These are phyloP conservation scores for Ephemerocybe angulata DNA, from an alignment of 768 basidiomycete genomes.

Conservation along the genomic window DNA sequence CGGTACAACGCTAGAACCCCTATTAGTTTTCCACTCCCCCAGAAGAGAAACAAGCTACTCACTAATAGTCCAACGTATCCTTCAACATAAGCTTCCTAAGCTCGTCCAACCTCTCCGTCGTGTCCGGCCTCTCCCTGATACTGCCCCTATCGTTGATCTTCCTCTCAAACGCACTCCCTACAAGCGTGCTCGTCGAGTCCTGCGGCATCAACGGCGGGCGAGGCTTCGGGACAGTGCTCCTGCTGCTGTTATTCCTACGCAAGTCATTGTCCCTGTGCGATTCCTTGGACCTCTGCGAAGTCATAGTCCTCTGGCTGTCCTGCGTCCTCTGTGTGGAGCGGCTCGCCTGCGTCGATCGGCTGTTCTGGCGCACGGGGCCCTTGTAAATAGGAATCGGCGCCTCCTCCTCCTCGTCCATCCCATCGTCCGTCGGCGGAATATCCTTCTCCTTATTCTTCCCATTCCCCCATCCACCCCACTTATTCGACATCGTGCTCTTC, in stretches of 20 bases:
- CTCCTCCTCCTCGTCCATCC: constrained; percentile 30
- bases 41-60: constrained; percentile 35
- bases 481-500: constrained; percentile 42
- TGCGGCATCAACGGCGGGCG: constrained; percentile 40
- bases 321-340: constrained; percentile 27
- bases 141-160: constrained; percentile 65
- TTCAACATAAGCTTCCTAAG: constrained; percentile 64
- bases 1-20: constrained; percentile 56
- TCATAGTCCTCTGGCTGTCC: constrained; percentile 27
- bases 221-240: constrained; percentile 33
- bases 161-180: constrained; percentile 70
- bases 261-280: constrained; percentile 28
- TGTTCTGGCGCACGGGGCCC: constrained; percentile 25
- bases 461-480: constrained; percentile 74
- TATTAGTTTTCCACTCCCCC: too few species aligned
- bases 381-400: constrained; percentile 26
- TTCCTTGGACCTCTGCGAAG: too few species aligned
- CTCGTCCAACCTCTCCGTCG: constrained; percentile 54
- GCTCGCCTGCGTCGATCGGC: constrained; percentile 31
- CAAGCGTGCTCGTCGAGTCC: constrained; percentile 67
- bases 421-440: constrained; percentile 21
- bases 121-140: constrained; percentile 52
- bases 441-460: constrained; percentile 52
- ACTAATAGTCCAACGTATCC: constrained; percentile 75
- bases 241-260: constrained; percentile 23